A percentile compares a stretch with the other conserved stretches of the same genome.
phyloP scores from a whole-genome alignment of 2,329 filamentous ascomycete genomes.

The Claviceps spartinae region DNA sequence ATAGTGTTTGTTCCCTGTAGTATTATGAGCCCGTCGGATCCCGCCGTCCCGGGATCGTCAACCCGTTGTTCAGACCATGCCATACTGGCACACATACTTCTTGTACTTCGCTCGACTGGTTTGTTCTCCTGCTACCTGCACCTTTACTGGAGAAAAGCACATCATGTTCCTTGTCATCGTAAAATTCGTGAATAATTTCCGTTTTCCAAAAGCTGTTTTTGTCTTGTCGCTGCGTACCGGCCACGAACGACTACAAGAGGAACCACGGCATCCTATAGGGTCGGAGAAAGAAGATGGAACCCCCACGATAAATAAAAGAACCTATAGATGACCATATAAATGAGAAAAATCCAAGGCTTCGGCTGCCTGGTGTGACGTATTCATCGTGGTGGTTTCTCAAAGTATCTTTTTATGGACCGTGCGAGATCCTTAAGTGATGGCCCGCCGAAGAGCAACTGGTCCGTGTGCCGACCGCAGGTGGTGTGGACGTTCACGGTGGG shows the following conservation, averaged over 20 bases:
- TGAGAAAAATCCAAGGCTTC: not conserved
- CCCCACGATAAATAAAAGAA: no score
- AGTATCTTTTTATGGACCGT: conserved; percentile 23
- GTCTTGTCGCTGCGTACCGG: not conserved
- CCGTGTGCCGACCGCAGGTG: conserved; percentile 40
- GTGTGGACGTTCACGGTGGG: conserved; percentile 37
- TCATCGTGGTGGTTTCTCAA: not conserved
- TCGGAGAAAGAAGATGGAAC: no score
- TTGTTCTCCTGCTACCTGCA: not conserved
- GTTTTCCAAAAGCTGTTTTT: not conserved
- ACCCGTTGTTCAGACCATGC: no score
- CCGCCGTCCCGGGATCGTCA: no score
- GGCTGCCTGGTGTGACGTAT: not conserved
- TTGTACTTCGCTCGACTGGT: not conserved
- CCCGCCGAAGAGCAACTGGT: conserved; percentile 39
- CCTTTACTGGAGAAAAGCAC: not conserved
- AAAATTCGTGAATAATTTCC: not conserved
- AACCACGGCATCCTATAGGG: no score
- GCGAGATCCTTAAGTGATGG: conserved; percentile 31
- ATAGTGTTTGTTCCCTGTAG: no score
- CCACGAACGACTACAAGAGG: not conserved
- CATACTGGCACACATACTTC: no score
- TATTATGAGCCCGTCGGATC: no score
- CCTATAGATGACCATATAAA: no score
- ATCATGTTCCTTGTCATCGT: not conserved